phyloP scores from a whole-genome alignment of 1,284 basidiomycete genomes.

The Singerocomus rubriflavus region DNA sequence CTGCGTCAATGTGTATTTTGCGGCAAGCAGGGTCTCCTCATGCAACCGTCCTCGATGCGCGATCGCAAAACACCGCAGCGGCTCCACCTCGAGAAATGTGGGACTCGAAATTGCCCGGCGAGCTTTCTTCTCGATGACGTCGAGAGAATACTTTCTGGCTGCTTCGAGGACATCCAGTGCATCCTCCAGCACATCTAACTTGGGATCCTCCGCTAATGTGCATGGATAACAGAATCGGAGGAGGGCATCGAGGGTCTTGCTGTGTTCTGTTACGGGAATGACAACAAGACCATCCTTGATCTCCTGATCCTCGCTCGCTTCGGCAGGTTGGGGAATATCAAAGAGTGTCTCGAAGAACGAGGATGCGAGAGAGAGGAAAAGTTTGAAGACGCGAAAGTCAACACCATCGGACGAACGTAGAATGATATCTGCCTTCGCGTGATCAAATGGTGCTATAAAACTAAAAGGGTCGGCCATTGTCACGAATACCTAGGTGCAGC shows the following conservation, averaged over 20 bases:
- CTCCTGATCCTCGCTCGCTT: neutral
- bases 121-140: constrained; percentile 17
- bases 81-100: constrained; percentile 13
- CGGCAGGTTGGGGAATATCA: constrained; percentile 27
- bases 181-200: constrained; percentile 13
- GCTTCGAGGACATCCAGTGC: constrained; percentile 17
- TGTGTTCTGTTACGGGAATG: constrained; percentile 25
- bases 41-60: constrained; percentile 7
- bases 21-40: constrained; percentile 16
- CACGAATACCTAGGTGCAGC: neutral
- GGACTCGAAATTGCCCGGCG: constrained; percentile 14
- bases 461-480: constrained; percentile 1
- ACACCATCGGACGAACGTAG: constrained; percentile 34
- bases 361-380: constrained; percentile 36
- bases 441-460: constrained; percentile 18
- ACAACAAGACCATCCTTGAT: constrained; percentile 18
- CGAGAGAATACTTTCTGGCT: constrained; percentile 19
- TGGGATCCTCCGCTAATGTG: constrained; percentile 21
- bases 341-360: constrained; percentile 39
- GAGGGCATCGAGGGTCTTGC: constrained; percentile 24
- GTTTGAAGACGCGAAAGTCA: constrained; percentile 29
- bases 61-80: constrained; percentile 16
- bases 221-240: constrained; percentile 32
- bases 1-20: constrained; percentile 14
- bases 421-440: constrained; percentile 31